Base-by-base conservation (phyloP, 2,329 filamentous ascomycete species). In the Phialemoniopsis sp. region DNA sequence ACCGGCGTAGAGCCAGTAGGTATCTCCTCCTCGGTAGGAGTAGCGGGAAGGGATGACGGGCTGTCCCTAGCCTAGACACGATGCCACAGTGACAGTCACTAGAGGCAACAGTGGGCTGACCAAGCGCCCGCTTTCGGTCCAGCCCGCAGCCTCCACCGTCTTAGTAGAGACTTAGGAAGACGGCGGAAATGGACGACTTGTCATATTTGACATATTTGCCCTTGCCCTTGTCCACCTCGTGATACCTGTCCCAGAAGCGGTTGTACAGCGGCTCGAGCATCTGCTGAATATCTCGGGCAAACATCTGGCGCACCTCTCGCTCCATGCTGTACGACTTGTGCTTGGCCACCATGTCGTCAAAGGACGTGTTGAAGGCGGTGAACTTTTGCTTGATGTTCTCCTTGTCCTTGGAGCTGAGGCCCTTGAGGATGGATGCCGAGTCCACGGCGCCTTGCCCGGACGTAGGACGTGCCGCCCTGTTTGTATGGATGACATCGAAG, bases 171-270 rank as follows among this genome's bases (percentile, higher is more conserved):
- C 70, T 75, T 38, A 68, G 66, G 52, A 82, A 82, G 9, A 84
- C 72, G 16, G 78, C 78, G 34, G 85, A 80, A 53, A 98, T 83
- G 35, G 81, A 78, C 31, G 73, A 73, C 70, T 96, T 96, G 68
- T 96, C 90, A 60, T 95, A 97, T 68, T 95, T 96, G 60, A 95
- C 89, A 63, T 97, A 95, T 64, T 98, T 98, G 51, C 91, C 91
- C 66, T 90, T 94, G 43, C 93, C 93, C 70, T 95, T 96, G 66
- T 97, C 91, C 48, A 97, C 82, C 64, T 97, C 93, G 59, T 96
- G 90, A 59, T 98, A 98, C 19, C 91, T 79, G 64, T 97, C 93
- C 82, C 89, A 97, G 66, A 98, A 98, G 34, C 93, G 78, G 46
- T 85, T 86, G 66, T 98, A 98, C 13, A 98, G 73, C 39, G 91